Evolutionary conservation across 2,329 filamentous ascomycete species (phyloP).

Genomic region (Gremmenia infestans): DNA sequence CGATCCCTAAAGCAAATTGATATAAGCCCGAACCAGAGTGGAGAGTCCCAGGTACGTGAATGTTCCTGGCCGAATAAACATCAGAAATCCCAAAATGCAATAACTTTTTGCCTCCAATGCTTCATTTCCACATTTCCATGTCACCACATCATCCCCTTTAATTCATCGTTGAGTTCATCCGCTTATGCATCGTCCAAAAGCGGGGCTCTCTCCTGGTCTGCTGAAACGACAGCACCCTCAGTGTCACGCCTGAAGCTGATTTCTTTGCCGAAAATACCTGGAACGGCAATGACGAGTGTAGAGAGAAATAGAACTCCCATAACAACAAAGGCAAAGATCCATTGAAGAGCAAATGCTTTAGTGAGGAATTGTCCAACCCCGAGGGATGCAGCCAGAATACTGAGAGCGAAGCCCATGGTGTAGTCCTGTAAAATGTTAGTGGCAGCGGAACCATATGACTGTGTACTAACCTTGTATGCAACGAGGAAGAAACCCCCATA

Average conservation of each 20-base stretch:
- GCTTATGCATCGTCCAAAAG: slow-evolving; percentile 46
- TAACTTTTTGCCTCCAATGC: slow-evolving; percentile 1
- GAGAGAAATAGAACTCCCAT: slow-evolving; percentile 69
- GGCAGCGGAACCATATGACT: background rate
- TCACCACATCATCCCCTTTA: background rate
- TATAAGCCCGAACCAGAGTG: background rate
- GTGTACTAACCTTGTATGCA: slow-evolving; percentile 57
- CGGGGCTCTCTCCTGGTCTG: slow-evolving; percentile 50
- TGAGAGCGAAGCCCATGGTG: slow-evolving; percentile 75
- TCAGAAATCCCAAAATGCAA: background rate
- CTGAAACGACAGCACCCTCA: slow-evolving; percentile 40
- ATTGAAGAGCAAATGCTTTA: slow-evolving; percentile 74
- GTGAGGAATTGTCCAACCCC: slow-evolving; percentile 72
- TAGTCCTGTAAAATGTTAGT: slow-evolving; percentile 46
- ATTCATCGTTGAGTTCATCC: background rate
- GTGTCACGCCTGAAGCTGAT: slow-evolving; percentile 43
- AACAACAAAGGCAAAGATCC: slow-evolving; percentile 87
- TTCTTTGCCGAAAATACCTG: slow-evolving; percentile 56
- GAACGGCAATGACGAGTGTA: slow-evolving; percentile 60
- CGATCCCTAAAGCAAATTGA: background rate
- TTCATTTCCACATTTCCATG: background rate
- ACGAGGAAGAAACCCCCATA: slow-evolving; percentile 74
- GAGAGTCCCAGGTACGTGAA: slow-evolving; percentile 6
- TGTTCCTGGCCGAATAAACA: background rate
- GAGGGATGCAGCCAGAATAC: slow-evolving; percentile 66